Evolutionary conservation across 495 filamentous ascomycete genomes (phyloP).

Genomic region (Penicillium canariense): DNA sequence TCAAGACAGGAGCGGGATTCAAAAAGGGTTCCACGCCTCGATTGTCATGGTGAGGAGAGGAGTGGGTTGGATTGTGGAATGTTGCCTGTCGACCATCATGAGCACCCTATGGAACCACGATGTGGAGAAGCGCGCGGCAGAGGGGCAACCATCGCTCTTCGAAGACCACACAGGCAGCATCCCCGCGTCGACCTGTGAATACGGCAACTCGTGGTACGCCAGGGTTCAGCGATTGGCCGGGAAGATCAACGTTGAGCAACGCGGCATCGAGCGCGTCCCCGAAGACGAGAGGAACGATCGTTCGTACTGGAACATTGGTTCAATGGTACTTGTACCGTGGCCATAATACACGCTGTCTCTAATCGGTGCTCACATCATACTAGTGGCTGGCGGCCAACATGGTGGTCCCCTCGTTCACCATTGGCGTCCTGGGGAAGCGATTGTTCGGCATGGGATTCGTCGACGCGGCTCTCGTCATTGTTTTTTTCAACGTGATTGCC

Average conservation of each 20-base stretch:
- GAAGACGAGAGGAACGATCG: conserved; percentile 48
- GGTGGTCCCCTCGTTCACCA: conserved; percentile 45
- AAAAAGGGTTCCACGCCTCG: background rate
- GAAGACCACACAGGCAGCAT: conserved; percentile 52
- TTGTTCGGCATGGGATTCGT: conserved; percentile 47
- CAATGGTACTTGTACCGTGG: conserved; percentile 24
- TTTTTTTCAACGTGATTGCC: conserved; percentile 54
- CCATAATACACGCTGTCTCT: conserved; percentile 11
- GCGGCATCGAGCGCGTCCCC: conserved; percentile 38
- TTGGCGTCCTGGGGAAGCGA: conserved; percentile 53
- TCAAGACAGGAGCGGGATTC: background rate
- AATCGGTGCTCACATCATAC: conserved; percentile 1
- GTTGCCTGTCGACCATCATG: background rate
- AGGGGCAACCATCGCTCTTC: conserved; percentile 4
- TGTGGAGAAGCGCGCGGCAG: conserved; percentile 16
- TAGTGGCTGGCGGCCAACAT: conserved; percentile 21
- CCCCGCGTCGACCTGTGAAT: conserved; percentile 51
- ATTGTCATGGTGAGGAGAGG: no score
- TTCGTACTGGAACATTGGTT: conserved; percentile 42
- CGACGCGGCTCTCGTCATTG: conserved; percentile 48
- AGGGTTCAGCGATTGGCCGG: conserved; percentile 51
- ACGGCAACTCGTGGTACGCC: conserved; percentile 54
- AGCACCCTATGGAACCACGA: conserved; percentile 1
- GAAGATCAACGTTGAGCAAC: conserved; percentile 29
- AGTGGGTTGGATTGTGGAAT: background rate